Base-by-base conservation (phyloP, 306 rosid genomes). In the Styphnolobium japonicum region DNA sequence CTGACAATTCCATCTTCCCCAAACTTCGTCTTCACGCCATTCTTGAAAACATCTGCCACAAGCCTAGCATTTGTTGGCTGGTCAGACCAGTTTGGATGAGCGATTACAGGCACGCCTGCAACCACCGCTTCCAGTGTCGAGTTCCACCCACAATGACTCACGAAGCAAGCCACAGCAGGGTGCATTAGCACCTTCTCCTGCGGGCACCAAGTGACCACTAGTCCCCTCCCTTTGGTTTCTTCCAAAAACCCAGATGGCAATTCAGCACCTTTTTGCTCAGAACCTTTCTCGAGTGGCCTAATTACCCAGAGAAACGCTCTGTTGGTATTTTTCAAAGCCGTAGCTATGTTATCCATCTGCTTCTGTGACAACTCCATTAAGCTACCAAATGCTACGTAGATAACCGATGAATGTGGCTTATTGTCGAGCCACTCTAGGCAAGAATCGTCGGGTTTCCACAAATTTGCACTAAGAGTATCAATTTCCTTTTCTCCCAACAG, bases 61-160 rank as follows among this genome's bases (percentile, higher is more conserved):
- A 88, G 78, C 78, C 64, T 86, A 0, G 85, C 86, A 60, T 88
- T 86, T 0, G 79, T 83, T 0, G 86, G 88, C n/a, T 83, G 92
- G 57, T 88, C 89, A 0, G 85, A 68, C 89, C 86, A 78, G 33
- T 66, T 67, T 0, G 92, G 92, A 78, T 71, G 58, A 3, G 71
- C 89, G 10, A 88, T 79, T 8, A 83, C 83, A 0, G 89, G 88
- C 18, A 86, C 89, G 0, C 92, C 89, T 0, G 79, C 29, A 0
- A 64, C 73, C 23, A 86, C 40, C 0, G 86, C 77, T 57, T 88
- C 92, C 2, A 78, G 61, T 7, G 77, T 75, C 2, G 92, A 88
- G 73, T 78, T 85, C 88, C 92, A 88, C 4, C 89, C 92, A 2
- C 87, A 87, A 0, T 88, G 92, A 7, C 85, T 85, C 74, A 88